Conservation (phyloP, 176 grass and related monocot genomes). For the Eragrostis curvula region DNA sequence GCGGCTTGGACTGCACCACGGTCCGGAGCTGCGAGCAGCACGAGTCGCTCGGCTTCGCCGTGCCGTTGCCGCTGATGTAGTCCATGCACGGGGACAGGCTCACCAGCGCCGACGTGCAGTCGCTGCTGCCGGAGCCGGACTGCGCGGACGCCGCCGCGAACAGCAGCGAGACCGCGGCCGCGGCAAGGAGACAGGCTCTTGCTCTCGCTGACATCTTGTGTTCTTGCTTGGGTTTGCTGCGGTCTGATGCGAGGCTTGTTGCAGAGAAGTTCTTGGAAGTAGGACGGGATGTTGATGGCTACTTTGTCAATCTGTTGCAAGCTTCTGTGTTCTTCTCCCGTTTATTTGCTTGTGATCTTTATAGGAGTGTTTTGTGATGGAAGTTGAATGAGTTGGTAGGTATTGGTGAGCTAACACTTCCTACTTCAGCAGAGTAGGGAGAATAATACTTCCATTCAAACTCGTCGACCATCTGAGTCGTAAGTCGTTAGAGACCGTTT, state of each 20-base stretch:
- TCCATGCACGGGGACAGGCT: slow-evolving; percentile 41
- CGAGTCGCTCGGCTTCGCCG: slow-evolving; percentile 7
- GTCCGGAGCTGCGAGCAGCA: slow-evolving; percentile 38
- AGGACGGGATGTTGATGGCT: not conserved
- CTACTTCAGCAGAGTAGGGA: not conserved
- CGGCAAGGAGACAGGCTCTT: not conserved
- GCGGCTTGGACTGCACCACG: slow-evolving; percentile 33
- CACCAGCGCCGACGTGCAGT: slow-evolving; percentile 43
- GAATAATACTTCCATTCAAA: not conserved
- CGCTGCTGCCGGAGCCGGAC: not conserved
- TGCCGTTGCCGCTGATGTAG: slow-evolving; percentile 40
- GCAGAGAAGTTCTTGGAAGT: slow-evolving; percentile 10
- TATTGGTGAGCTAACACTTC: slow-evolving; percentile 18
- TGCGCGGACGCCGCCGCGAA: slow-evolving; percentile 19
- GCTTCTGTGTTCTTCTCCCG: not conserved
- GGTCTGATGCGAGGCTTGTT: not conserved
- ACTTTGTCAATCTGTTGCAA: not conserved
- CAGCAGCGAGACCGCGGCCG: not conserved
- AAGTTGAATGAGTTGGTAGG: not conserved
- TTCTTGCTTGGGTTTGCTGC: not conserved
- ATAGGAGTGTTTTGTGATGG: slow-evolving; percentile 22
- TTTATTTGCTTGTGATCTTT: not conserved
- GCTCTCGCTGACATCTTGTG: not conserved
- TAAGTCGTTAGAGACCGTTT: not conserved
- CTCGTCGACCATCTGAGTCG: not conserved